A percentile compares a stretch with the other conserved stretches of the same genome.
Evolutionary conservation across 2,329 filamentous ascomycete genomes (phyloP).

Genomic region (Rhinocladiella mackenziei): DNA sequence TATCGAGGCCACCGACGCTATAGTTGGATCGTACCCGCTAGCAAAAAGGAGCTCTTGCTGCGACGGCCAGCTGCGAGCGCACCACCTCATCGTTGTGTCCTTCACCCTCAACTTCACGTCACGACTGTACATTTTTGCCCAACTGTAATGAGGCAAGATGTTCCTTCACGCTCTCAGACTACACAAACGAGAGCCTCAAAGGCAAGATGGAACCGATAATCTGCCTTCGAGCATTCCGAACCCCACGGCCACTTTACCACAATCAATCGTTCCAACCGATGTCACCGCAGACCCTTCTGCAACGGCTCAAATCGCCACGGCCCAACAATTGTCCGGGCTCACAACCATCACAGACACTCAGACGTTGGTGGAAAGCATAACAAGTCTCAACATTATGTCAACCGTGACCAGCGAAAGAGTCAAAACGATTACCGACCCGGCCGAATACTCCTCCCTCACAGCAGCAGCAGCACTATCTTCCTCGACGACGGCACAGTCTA

Average conservation of each 20-base stretch:
- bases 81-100: slow-evolving; percentile 6
- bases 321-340: slow-evolving; percentile 18
- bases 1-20: slow-evolving; percentile 14
- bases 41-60: slow-evolving; percentile 20
- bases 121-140: no score
- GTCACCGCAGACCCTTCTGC: slow-evolving; percentile 13
- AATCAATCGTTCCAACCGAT: slow-evolving; percentile 12
- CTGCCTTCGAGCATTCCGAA: slow-evolving; percentile 22
- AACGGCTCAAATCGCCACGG: slow-evolving; percentile 14
- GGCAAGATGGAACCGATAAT: not conserved
- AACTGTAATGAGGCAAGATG: slow-evolving; percentile 20
- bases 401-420: slow-evolving; percentile 21
- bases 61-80: slow-evolving; percentile 7
- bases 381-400: slow-evolving; percentile 14
- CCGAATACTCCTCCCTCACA: slow-evolving; percentile 25
- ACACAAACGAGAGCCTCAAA: slow-evolving; percentile 15
- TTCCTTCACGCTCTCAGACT: slow-evolving; percentile 11
- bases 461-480: slow-evolving; percentile 17
- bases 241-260: slow-evolving; percentile 16
- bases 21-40: slow-evolving; percentile 10
- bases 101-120: slow-evolving; percentile 3
- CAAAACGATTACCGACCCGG: slow-evolving; percentile 21
- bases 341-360: slow-evolving; percentile 24
- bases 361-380: slow-evolving; percentile 15
- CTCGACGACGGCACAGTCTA: slow-evolving; percentile 41